phyloP scores from a whole-genome alignment of 257 asterid species.

The Solanum medicagineum region DNA sequence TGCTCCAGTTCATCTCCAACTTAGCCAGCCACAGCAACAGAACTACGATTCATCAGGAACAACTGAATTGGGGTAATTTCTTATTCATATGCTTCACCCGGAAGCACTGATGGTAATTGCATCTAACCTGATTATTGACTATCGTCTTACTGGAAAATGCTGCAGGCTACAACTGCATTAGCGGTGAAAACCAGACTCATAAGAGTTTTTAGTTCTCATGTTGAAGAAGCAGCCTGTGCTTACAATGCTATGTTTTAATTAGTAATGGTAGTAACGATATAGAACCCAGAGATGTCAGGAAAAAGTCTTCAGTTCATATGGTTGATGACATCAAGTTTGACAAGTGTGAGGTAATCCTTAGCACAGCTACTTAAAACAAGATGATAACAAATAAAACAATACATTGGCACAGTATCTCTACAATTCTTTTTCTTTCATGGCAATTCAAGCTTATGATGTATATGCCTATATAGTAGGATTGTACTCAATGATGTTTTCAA shows the following conservation, averaged over 20 bases:
- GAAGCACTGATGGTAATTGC: background rate
- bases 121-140: background rate
- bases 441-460: background rate
- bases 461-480: background rate
- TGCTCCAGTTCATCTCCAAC: slow-evolving; percentile 56
- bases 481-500: background rate
- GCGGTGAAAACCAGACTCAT: slow-evolving; percentile 2
- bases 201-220: slow-evolving; percentile 5
- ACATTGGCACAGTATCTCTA: background rate
- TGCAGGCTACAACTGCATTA: slow-evolving; percentile 30
- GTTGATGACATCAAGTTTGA: background rate
- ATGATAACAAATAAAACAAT: slow-evolving; percentile 11
- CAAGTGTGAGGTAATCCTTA: slow-evolving; percentile 10
- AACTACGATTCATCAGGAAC: slow-evolving; percentile 21
- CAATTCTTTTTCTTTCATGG: background rate
- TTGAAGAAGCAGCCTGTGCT: background rate
- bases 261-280: background rate
- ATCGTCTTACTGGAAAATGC: slow-evolving; percentile 6
- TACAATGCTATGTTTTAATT: background rate
- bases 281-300: background rate
- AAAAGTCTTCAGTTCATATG: background rate
- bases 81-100: background rate
- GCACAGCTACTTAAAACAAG: slow-evolving; percentile 1
- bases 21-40: slow-evolving; percentile 63
- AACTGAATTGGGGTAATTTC: slow-evolving; percentile 37